These are phyloP conservation scores for Amanita molliuscula DNA, from an alignment of 768 basidiomycete genomes.

Conservation along the genomic window DNA sequence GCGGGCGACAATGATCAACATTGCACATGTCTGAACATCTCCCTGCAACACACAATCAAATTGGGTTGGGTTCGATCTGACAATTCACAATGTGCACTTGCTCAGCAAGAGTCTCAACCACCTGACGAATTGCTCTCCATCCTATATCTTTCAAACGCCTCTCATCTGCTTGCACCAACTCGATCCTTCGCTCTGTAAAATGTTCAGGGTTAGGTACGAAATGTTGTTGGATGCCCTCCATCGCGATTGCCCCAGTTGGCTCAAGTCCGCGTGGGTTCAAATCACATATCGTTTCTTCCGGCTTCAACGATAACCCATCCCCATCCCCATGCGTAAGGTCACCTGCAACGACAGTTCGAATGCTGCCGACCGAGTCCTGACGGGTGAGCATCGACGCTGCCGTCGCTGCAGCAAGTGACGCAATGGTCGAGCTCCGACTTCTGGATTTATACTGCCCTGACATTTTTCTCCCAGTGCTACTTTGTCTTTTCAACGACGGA, in stretches of 20 bases:
- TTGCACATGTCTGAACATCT: slow-evolving; percentile 72
- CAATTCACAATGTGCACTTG: slow-evolving; percentile 27
- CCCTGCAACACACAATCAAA: slow-evolving; percentile 34
- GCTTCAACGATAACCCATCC: slow-evolving; percentile 13
- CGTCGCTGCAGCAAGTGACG: slow-evolving; percentile 37
- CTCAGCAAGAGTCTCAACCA: slow-evolving; percentile 52
- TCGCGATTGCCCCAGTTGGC: slow-evolving; percentile 15
- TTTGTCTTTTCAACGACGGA: slow-evolving; percentile 19
- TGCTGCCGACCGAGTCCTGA: slow-evolving; percentile 54
- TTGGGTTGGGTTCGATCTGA: slow-evolving; percentile 1
- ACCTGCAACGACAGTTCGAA: slow-evolving; percentile 58
- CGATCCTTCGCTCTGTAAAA: slow-evolving; percentile 28
- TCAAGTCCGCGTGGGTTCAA: slow-evolving; percentile 18
- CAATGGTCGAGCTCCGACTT: slow-evolving; percentile 62
- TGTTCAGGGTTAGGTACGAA: slow-evolving; percentile 10
- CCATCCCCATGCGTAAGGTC: slow-evolving; percentile 31
- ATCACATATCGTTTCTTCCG: slow-evolving; percentile 21
- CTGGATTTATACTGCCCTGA: slow-evolving; percentile 29
- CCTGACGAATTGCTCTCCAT: slow-evolving; percentile 44
- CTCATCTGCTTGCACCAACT: slow-evolving; percentile 41
- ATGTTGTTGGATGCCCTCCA: slow-evolving; percentile 7
- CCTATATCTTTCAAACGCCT: slow-evolving; percentile 38
- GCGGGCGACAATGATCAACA: slow-evolving; percentile 53
- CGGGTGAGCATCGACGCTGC: slow-evolving; percentile 16
- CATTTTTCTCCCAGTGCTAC: slow-evolving; percentile 21